Percentiles rank a stretch among this genome's conserved stretches.
These are phyloP conservation scores for Reticulascus tulasneorum DNA, from an alignment of 2,329 filamentous ascomycete genomes.

Conservation along the genomic window DNA sequence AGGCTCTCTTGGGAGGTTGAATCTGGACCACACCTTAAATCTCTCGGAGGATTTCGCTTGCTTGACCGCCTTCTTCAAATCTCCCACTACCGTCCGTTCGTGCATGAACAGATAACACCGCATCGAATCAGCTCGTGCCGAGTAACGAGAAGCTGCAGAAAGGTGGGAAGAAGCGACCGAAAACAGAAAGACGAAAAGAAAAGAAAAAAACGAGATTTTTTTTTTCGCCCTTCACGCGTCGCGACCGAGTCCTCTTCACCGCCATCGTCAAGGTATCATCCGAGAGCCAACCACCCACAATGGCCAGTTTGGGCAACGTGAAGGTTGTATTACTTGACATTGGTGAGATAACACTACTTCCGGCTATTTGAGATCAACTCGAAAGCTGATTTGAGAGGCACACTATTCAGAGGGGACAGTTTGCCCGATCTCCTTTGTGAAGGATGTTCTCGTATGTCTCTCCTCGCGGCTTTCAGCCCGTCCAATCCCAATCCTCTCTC, in stretches of 20 bases:
- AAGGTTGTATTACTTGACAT: conserved; percentile 55
- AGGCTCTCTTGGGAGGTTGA: too few species aligned
- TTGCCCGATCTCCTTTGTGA: conserved; percentile 80
- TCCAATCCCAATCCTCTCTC: too few species aligned
- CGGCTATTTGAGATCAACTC: not conserved
- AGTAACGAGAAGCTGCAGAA: too few species aligned
- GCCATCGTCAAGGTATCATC: conserved; percentile 1
- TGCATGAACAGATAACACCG: conserved; percentile 8
- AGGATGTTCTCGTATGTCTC: conserved; percentile 70
- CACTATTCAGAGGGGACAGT: conserved; percentile 67
- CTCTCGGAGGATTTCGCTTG: too few species aligned
- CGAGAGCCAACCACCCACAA: conserved; percentile 14
- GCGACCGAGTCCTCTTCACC: not conserved
- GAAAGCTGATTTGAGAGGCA: conserved; percentile 6
- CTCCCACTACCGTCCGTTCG: conserved; percentile 2
- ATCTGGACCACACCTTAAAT: too few species aligned
- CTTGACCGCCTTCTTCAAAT: conserved; percentile 16
- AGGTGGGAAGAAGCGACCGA: conserved; percentile 1
- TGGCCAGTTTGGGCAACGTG: conserved; percentile 28
- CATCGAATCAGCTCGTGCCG: conserved; percentile 7
- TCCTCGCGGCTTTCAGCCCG: conserved; percentile 14
- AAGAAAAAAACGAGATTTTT: conserved; percentile 1
- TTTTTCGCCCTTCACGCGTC: conserved; percentile 4
- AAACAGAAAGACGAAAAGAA: conserved; percentile 1
- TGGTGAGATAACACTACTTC: conserved; percentile 38